Base-by-base conservation (phyloP, 2,329 filamentous ascomycete species). In the Biscogniauxia marginata region DNA sequence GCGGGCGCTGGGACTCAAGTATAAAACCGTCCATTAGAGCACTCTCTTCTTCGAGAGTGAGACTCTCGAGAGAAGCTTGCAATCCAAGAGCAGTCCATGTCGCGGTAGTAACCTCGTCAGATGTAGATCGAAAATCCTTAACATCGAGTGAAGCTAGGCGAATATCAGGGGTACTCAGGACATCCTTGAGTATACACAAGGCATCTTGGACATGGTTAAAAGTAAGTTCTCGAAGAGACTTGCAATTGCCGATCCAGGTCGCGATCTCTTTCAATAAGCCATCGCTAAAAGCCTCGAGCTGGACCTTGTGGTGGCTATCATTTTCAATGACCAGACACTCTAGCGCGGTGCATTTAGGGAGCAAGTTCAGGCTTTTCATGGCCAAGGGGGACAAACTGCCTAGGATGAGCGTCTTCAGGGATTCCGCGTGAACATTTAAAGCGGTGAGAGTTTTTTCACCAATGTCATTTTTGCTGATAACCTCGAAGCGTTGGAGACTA, bases 401-500 rank as follows among this genome's bases (percentile, higher is more conserved):
- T 2, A 77, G 66, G 11, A 56, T 57, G 3, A 78, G 65, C 3
- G 46, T 58, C 45, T 62, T 69, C 4, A 78, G 62, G 3, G 75
- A 76, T 4, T 54, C 23, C 1, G 74, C 66, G 52, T 78, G 76
- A 1, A 50, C 50, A 21, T 59, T 79, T 9, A 91, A 73, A 4
- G 85, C 84, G 45, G 76, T 69, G 13, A 88, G 80, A 0, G 84
- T 82, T 46, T 81, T 74, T 3, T 75, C 71, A 0, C 80, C 81
- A 16, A 88, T 75, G 2, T 77, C 72, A 60, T 83, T 83, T 44
- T 76, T 74, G 64, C 81, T 82, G 53, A 85, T 77, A 23, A 85
- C 78, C 55, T 84, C 76, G 54, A 90, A 85, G 19, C 77, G 78
- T 54, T 77, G 75, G 9, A 91, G 71, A 1, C 79, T 83, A 59